Evolutionary conservation across 2,329 filamentous ascomycete genomes (phyloP), one percentile per base, ranked within the genome.

Genomic region (Biscogniauxia mediterranea): DNA sequence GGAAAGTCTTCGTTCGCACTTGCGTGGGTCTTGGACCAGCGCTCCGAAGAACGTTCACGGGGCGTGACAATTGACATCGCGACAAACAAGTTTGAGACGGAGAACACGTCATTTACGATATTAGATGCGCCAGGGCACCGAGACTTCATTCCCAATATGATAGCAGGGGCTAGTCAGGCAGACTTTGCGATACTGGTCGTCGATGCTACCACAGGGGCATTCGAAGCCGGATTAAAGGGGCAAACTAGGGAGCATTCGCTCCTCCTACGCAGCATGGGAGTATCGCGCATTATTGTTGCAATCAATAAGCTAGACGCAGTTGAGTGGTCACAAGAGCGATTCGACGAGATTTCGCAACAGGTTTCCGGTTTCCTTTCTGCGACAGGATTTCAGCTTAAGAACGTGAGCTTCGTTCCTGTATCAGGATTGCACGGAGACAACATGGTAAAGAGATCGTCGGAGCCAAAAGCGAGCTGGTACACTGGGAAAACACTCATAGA

Each of bases 91-190:
- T 99, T 99, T 72, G 91, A 96, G 73, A 99, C 96, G 0, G 88
- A 91, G 1, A 89, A 84, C 56, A 95, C 92, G 0, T 85, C 84
- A 11, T 98, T 98, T 72, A 98, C 95, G 1, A 97, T 99, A 53
- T 83, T 99, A 4, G 95, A 99, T 74, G 94, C 95, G 0, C 95
- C 95, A 0, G 95, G 95, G 0, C 95, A 99, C 76, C 86, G 89
- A 63, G 95, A 99, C 74, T 99, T 98, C 73, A 93, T 99, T 20
- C 95, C 95, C 0, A 99, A 97, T 75, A 99, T 99, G 95, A 97
- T 99, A 74, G 94, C 94, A 1, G 95, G 95, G 15, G 93, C 94
- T 3, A 95, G 91, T 61, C 94, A 97, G 76, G 96, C 95, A 9
- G 95, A 99, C 74, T 95, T 98, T 75, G 95, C 93, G 0, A 90